phyloP scores from a whole-genome alignment of 345 rosid species.

The Citrus unshiu region DNA sequence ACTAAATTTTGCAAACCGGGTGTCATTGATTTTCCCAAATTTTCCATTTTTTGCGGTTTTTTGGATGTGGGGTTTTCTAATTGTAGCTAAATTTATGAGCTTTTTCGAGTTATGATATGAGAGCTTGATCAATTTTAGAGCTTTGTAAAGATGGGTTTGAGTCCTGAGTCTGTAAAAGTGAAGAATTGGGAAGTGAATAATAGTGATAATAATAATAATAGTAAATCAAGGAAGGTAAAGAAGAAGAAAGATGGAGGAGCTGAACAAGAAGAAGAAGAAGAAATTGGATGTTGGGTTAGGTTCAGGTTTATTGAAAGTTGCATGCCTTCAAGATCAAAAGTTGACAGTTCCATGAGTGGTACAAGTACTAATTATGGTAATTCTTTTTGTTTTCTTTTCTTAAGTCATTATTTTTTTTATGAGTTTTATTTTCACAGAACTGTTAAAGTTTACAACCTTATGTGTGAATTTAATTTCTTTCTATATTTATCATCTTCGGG shows the following conservation, averaged over 20 bases:
- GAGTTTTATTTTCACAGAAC: neutral
- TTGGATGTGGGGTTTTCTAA: constrained; percentile 12
- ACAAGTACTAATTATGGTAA: constrained; percentile 41
- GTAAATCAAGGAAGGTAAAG: constrained; percentile 29
- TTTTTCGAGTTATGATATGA: neutral
- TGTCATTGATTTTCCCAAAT: constrained; percentile 20
- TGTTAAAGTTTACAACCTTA: neutral
- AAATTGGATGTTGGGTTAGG: constrained; percentile 64
- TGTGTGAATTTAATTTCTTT: neutral
- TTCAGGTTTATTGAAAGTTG: constrained; percentile 52
- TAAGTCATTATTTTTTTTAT: neutral
- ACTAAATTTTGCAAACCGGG: constrained; percentile 38
- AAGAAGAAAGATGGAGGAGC: constrained; percentile 44
- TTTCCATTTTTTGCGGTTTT: constrained; percentile 9
- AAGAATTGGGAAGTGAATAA: constrained; percentile 28
- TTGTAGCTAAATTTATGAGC: constrained; percentile 8
- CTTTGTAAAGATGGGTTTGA: constrained; percentile 33
- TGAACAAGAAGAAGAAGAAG: constrained; percentile 33
- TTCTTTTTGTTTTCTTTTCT: neutral
- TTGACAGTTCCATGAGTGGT: constrained; percentile 69
- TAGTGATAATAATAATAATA: neutral
- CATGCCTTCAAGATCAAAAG: constrained; percentile 79
- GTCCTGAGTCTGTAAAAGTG: constrained; percentile 31
- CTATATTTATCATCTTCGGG: neutral
- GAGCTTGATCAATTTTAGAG: neutral